Base-by-base conservation (phyloP, 108 stramenopile species). In the Nitzschia palea region DNA sequence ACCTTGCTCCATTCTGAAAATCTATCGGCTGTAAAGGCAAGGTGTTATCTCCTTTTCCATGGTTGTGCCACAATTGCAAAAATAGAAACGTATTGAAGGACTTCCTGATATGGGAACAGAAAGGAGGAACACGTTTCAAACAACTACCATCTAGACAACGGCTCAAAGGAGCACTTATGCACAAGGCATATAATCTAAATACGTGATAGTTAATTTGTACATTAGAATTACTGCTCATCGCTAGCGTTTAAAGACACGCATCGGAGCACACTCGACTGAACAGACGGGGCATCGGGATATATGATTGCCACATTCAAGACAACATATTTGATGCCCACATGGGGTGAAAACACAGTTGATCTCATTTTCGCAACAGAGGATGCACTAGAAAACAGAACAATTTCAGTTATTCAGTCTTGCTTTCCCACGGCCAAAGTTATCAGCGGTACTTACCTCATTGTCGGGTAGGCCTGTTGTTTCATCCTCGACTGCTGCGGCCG, bases 321-420 rank as follows among this genome's bases (percentile, higher is more conserved):
- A 93, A 47, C 86, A 86, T 5, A 85, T 66, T 70, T 88, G 87
- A 74, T 93, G 91, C 0, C 91, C 91, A 63, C 91, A 93, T 29
- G 91, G 91, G 23, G 80, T 88, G 9, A 82, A 73, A 12, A 93
- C 86, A 52, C 86, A 88, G 53, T 89, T 76, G 40, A 93, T 85
- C 1, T 48, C 32, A 27, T 73, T 71, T 27, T 75, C 67, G 18
- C 58, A 74, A 45, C 91, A 93, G 26, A 89, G 60, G 36, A 87
- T 85, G 72, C 88, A 90, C 76, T 78, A 51, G 32, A 57, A 12
- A n/a, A n/a, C n/a, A n/a, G n/a, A n/a, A n/a, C n/a, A n/a, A n/a
- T n/a, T n/a, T n/a, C n/a, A n/a, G n/a, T n/a, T n/a, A n/a, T n/a
- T n/a, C n/a, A n/a, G n/a, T n/a, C n/a, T n/a, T n/a, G n/a, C n/a